Evolutionary conservation across 257 asterid species (phyloP).

Genomic region (Sherardia arvensis): DNA sequence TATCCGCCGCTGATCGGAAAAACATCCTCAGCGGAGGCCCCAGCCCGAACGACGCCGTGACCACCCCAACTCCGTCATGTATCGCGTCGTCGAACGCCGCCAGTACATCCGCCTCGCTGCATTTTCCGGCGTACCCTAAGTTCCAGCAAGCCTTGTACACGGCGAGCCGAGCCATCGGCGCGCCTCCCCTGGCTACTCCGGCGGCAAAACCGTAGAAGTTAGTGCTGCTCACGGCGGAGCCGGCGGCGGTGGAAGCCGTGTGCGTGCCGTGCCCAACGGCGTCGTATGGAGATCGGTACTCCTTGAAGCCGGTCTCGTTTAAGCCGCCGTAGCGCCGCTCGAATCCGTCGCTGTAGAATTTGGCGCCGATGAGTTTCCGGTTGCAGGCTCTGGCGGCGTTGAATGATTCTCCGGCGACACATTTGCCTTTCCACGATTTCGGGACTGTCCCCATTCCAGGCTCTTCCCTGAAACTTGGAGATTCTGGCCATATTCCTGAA

Average conservation of each 20-base stretch:
- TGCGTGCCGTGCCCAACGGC: slow-evolving; percentile 57
- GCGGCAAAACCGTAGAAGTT: slow-evolving; percentile 25
- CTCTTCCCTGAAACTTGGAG: slow-evolving; percentile 49
- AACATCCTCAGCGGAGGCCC: slow-evolving; percentile 27
- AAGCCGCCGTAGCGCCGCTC: slow-evolving; percentile 27
- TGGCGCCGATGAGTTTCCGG: slow-evolving; percentile 53
- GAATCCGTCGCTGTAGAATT: slow-evolving; percentile 38
- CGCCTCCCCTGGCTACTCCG: slow-evolving; percentile 58
- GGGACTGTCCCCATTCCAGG: slow-evolving; percentile 36
- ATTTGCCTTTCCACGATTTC: slow-evolving; percentile 45
- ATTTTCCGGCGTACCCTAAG: slow-evolving; percentile 17
- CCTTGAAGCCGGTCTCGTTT: slow-evolving; percentile 13
- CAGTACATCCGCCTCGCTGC: slow-evolving; percentile 44
- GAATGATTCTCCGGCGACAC: slow-evolving; percentile 36
- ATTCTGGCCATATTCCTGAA: slow-evolving; percentile 62
- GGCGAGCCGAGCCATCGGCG: slow-evolving; percentile 59
- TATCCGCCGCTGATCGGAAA: slow-evolving; percentile 20
- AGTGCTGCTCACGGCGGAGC: slow-evolving; percentile 23
- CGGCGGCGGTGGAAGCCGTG: slow-evolving; percentile 56
- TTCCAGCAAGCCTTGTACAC: slow-evolving; percentile 68
- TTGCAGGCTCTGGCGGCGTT: slow-evolving; percentile 33
- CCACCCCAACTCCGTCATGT: slow-evolving; percentile 47
- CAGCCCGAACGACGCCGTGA: slow-evolving; percentile 42
- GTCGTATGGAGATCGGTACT: slow-evolving; percentile 44
- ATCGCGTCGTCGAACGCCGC: slow-evolving; percentile 58